phyloP scores from a whole-genome alignment of 139 green algal genomes.

The Chlamydomonas sphaeroides region DNA sequence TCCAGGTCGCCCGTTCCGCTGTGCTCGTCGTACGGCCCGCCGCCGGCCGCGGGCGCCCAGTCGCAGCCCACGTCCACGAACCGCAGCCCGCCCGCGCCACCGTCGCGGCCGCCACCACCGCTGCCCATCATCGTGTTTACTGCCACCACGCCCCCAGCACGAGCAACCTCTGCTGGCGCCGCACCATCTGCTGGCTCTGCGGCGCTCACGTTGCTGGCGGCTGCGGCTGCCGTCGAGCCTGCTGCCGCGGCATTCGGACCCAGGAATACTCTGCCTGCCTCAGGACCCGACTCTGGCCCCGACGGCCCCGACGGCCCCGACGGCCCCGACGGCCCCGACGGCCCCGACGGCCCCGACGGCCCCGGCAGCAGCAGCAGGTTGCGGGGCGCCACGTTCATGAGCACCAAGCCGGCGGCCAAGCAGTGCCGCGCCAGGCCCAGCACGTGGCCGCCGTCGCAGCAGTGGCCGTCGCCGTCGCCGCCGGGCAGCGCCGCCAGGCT shows the following conservation, averaged over 20 bases:
- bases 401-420: background rate
- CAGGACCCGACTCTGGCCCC: no score
- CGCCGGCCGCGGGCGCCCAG: background rate
- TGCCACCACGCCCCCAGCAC: background rate
- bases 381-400: background rate
- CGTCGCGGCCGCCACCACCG: background rate
- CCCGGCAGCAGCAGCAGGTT: background rate
- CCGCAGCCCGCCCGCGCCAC: background rate
- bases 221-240: no score
- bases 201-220: no score
- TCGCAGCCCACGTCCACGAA: background rate
- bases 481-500: background rate
- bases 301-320: no score
- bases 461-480: background rate
- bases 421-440: background rate
- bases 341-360: background rate
- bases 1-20: no score
- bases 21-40: no score
- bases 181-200: no score
- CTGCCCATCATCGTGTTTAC: background rate
- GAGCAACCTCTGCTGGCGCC: no score
- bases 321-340: no score
- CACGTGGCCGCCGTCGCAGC: background rate
- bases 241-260: no score
- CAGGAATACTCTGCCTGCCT: no score